Percentiles rank a stretch among this genome's conserved stretches.
Conservation (phyloP, 2,329 filamentous ascomycete genomes). For the Pezicula radicicola region DNA sequence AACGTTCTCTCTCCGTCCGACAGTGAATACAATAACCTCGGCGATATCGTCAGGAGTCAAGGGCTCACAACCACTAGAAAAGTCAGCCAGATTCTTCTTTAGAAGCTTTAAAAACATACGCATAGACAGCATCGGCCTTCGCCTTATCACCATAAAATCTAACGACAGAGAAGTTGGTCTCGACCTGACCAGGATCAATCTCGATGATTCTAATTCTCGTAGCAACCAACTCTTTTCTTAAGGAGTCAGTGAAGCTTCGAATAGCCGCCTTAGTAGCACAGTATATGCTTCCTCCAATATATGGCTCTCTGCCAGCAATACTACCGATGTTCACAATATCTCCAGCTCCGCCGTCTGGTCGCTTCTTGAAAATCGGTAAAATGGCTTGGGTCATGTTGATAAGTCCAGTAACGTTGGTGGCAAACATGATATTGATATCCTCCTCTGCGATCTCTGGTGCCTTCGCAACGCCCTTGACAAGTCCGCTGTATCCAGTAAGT, state of each 20-base stretch:
- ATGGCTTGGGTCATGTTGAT: slow-evolving; percentile 97
- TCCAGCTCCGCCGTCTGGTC: slow-evolving; percentile 68
- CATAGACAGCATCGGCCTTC: slow-evolving; percentile 89
- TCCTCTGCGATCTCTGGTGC: slow-evolving; percentile 78
- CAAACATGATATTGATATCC: slow-evolving; percentile 85
- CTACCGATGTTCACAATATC: slow-evolving; percentile 96
- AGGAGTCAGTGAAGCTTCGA: slow-evolving; percentile 75
- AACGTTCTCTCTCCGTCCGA: slow-evolving; percentile 82
- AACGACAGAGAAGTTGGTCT: slow-evolving; percentile 90
- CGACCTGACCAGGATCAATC: slow-evolving; percentile 88
- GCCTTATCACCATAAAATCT: slow-evolving; percentile 84
- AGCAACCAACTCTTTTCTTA: slow-evolving; percentile 80
- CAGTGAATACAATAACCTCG: slow-evolving; percentile 84
- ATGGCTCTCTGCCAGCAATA: slow-evolving; percentile 86
- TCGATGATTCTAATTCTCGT: slow-evolving; percentile 81
- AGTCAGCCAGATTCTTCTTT: slow-evolving; percentile 6
- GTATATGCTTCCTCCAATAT: slow-evolving; percentile 85
- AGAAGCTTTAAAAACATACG: slow-evolving; percentile 45
- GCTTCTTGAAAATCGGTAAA: slow-evolving; percentile 73
- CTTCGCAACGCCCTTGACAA: slow-evolving; percentile 84
- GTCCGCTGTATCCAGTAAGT: slow-evolving; percentile 55
- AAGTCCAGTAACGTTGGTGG: slow-evolving; percentile 89
- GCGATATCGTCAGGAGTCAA: slow-evolving; percentile 89
- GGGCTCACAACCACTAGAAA: slow-evolving; percentile 67
- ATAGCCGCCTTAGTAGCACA: slow-evolving; percentile 91